These are phyloP conservation scores for Periconia macrospinosa DNA, from an alignment of 2,329 filamentous ascomycete genomes.

Conservation along the genomic window DNA sequence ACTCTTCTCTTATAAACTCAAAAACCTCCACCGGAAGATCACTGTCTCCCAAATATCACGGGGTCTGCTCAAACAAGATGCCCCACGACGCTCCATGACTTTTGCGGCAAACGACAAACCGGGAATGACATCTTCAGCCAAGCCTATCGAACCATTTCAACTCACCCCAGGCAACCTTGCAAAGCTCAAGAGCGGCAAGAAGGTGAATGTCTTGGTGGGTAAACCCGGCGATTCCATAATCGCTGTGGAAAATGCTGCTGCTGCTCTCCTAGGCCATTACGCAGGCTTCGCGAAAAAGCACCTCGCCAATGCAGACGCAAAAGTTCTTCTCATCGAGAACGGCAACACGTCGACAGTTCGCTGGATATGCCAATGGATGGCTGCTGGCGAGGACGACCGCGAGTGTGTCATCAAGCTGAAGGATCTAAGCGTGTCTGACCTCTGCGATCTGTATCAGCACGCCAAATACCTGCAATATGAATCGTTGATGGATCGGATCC, in stretches of 20 bases:
- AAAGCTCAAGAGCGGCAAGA: constrained; percentile 20
- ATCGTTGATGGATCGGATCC: constrained; percentile 9
- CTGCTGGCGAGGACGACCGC: constrained; percentile 16
- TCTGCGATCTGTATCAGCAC: constrained; percentile 19
- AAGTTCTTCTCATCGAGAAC: constrained; percentile 16
- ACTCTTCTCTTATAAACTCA: too few species aligned
- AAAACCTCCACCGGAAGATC: too few species aligned
- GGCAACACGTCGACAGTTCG: constrained; percentile 15
- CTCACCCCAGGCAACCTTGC: constrained; percentile 8
- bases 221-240: constrained; percentile 16
- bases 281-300: constrained; percentile 17
- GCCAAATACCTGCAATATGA: constrained; percentile 18
- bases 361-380: constrained; percentile 30
- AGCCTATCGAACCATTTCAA: neutral
- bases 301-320: constrained; percentile 4
- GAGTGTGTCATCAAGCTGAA: constrained; percentile 9
- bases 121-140: too few species aligned
- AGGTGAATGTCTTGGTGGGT: constrained; percentile 18
- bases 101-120: too few species aligned
- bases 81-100: too few species aligned
- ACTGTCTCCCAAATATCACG: too few species aligned
- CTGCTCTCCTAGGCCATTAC: constrained; percentile 18
- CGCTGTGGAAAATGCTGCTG: constrained; percentile 19
- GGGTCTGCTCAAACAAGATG: too few species aligned
- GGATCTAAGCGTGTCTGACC: constrained; percentile 8